Conservation (phyloP, 805 yeast species). For the Yamadazyma sp. region DNA sequence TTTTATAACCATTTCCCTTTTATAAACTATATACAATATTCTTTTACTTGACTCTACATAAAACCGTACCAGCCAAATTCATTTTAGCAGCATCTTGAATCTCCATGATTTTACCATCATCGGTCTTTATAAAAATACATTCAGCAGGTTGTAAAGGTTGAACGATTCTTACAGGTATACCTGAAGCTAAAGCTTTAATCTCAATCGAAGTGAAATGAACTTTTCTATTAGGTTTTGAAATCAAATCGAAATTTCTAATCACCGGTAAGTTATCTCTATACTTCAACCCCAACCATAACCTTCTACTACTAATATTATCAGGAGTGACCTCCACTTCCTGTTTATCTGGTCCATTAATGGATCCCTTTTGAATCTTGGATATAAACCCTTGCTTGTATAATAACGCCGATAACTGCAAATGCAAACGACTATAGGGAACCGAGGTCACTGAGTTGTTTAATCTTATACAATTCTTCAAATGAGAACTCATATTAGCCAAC, state of each 20-base stretch:
- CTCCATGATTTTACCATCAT: slow-evolving; percentile 53
- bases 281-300: slow-evolving; percentile 90
- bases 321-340: slow-evolving; percentile 75
- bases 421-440: slow-evolving; percentile 78
- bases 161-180: slow-evolving; percentile 69
- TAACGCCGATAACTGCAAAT: slow-evolving; percentile 78
- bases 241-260: slow-evolving; percentile 62
- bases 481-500: slow-evolving; percentile 82
- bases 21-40: slow-evolving; percentile 7
- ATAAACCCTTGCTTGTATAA: slow-evolving; percentile 90
- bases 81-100: slow-evolving; percentile 82
- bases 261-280: slow-evolving; percentile 81
- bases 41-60: slow-evolving; percentile 66
- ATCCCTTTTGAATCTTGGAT: slow-evolving; percentile 80
- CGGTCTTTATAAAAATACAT: slow-evolving; percentile 63
- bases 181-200: slow-evolving; percentile 69
- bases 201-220: slow-evolving; percentile 63
- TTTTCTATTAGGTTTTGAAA: slow-evolving; percentile 82
- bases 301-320: slow-evolving; percentile 79
- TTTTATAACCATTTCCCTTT: slow-evolving; percentile 16
- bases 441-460: slow-evolving; percentile 72
- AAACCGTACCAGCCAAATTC: slow-evolving; percentile 68
- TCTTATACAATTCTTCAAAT: slow-evolving; percentile 80
- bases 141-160: slow-evolving; percentile 89
- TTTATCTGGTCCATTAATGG: slow-evolving; percentile 77